Percentiles rank a stretch among this genome's conserved stretches.
phyloP scores from a whole-genome alignment of 768 basidiomycete species.

The Albatrellus ellisii region DNA sequence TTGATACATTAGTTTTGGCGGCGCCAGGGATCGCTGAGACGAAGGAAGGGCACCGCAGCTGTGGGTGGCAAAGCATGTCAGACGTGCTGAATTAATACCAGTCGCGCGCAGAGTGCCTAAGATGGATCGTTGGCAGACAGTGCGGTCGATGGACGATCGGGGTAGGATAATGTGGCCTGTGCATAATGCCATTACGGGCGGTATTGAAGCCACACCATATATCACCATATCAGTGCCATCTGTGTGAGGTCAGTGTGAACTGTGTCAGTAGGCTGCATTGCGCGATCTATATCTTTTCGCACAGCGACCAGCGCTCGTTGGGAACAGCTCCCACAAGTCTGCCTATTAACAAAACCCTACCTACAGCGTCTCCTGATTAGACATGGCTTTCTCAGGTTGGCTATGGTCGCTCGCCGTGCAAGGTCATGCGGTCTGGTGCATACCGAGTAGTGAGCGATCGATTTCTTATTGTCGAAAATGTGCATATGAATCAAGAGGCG shows the following conservation, averaged over 20 bases:
- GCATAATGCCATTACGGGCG: slow-evolving; percentile 27
- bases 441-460: background rate
- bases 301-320: slow-evolving; percentile 28
- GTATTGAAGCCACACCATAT: slow-evolving; percentile 33
- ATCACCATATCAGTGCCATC: slow-evolving; percentile 28
- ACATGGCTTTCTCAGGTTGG: slow-evolving; percentile 42
- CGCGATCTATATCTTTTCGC: slow-evolving; percentile 22
- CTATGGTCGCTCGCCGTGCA: slow-evolving; percentile 85
- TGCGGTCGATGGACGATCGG: background rate
- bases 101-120: background rate
- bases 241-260: slow-evolving; percentile 29
- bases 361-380: background rate
- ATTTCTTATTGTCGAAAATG: background rate
- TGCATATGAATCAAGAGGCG: too few relatives aligned
- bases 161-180: slow-evolving; percentile 23
- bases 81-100: slow-evolving; percentile 46
- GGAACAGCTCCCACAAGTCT: slow-evolving; percentile 28
- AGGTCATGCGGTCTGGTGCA: slow-evolving; percentile 69
- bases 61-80: slow-evolving; percentile 52
- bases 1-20: too few relatives aligned
- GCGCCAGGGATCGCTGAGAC: slow-evolving; percentile 35
- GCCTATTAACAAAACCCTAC: slow-evolving; percentile 19
- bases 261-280: slow-evolving; percentile 23
- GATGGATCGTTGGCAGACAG: background rate
- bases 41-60: slow-evolving; percentile 32